phyloP scores from a whole-genome alignment of 2,329 filamentous ascomycete genomes.

The Colletotrichum brevisporum region DNA sequence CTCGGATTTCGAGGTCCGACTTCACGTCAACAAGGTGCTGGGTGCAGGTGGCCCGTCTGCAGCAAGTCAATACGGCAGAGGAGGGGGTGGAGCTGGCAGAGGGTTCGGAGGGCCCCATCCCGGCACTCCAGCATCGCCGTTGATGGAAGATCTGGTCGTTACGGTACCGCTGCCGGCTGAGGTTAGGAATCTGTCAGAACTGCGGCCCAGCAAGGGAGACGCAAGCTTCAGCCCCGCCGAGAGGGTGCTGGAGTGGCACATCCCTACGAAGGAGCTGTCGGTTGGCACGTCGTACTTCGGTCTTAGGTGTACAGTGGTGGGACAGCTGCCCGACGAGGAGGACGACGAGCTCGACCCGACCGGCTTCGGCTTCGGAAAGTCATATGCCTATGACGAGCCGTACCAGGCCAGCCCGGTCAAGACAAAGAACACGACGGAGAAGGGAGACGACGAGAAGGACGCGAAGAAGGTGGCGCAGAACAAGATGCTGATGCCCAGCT shows the following conservation, averaged over 20 bases:
- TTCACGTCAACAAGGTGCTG: conserved; percentile 78
- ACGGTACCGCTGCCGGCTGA: conserved; percentile 83
- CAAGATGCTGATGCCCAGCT: conserved; percentile 84
- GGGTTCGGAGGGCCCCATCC: conserved; percentile 62
- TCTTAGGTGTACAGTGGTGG: conserved; percentile 85
- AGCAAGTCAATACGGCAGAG: conserved; percentile 55
- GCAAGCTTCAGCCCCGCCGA: conserved; percentile 84
- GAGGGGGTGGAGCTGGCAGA: conserved; percentile 53
- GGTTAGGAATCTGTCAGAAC: conserved; percentile 86
- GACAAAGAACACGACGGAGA: conserved; percentile 48
- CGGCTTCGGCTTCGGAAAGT: conserved; percentile 65
- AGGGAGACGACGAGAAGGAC: conserved; percentile 62
- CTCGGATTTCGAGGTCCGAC: conserved; percentile 89
- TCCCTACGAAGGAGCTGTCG: conserved; percentile 82
- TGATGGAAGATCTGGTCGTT: conserved; percentile 83
- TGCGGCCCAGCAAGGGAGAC: conserved; percentile 86
- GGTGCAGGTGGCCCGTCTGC: conserved; percentile 53
- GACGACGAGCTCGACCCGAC: conserved; percentile 64
- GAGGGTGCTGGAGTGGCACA: conserved; percentile 83
- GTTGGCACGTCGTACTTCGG: conserved; percentile 77
- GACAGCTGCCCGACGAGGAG: conserved; percentile 67
- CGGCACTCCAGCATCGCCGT: conserved; percentile 70
- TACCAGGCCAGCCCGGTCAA: conserved; percentile 65
- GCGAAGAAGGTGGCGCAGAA: conserved; percentile 75
- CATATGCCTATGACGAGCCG: conserved; percentile 68